These are phyloP conservation scores for Odonthalia washingtoniensis DNA, from an alignment of 31 red algal species.

Conservation along the genomic window DNA sequence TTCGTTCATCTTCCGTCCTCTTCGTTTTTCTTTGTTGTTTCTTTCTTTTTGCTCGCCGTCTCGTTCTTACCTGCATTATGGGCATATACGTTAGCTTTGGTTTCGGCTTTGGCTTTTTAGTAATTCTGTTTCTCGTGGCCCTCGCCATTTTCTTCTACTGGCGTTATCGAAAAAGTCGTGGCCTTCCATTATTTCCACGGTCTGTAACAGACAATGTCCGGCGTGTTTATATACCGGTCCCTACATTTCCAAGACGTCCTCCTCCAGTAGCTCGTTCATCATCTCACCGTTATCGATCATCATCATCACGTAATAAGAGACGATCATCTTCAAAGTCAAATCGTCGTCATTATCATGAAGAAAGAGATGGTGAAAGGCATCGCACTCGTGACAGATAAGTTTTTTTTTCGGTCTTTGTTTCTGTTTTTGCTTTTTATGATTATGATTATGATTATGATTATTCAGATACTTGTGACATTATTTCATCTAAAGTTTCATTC, in stretches of 20 bases:
- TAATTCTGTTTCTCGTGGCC: slow-evolving; percentile 53
- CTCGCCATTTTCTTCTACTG: slow-evolving; percentile 48
- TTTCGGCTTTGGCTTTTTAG: slow-evolving; percentile 39
- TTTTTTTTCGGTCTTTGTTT: not conserved
- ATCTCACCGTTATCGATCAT: too few relatives aligned
- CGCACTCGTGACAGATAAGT: not conserved
- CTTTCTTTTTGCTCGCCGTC: too few relatives aligned
- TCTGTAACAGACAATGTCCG: slow-evolving; percentile 25
- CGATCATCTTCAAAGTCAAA: not conserved
- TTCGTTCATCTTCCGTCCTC: too few relatives aligned
- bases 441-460: not conserved
- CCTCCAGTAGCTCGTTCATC: slow-evolving; percentile 47
- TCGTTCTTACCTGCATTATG: not conserved
- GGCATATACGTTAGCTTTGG: slow-evolving; percentile 30
- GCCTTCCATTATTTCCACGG: slow-evolving; percentile 58
- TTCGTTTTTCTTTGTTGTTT: too few relatives aligned
- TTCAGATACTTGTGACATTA: not conserved
- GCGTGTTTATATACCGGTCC: slow-evolving; percentile 27
- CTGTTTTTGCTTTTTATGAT: not conserved
- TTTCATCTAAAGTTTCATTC: slow-evolving; percentile 23
- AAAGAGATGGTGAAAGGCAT: not conserved
- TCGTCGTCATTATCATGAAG: not conserved
- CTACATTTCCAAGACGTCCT: slow-evolving; percentile 35
- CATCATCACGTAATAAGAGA: not conserved
- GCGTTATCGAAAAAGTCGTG: slow-evolving; percentile 45